These are phyloP conservation scores for Echium plantagineum DNA, from an alignment of 257 asterid genomes.

Conservation along the genomic window DNA sequence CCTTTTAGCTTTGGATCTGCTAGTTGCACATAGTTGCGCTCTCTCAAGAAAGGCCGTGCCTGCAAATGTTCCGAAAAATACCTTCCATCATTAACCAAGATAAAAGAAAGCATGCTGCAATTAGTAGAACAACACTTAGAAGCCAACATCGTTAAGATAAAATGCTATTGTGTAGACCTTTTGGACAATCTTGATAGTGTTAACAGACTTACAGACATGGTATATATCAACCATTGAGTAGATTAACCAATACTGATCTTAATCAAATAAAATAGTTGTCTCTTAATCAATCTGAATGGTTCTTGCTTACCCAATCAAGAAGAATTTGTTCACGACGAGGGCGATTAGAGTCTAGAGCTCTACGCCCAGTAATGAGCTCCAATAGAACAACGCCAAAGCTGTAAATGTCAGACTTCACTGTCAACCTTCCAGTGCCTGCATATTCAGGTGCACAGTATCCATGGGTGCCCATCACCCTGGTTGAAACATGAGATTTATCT, in stretches of 20 bases:
- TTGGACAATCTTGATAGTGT: not conserved
- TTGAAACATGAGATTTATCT: conserved; percentile 34
- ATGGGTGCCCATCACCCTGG: conserved; percentile 42
- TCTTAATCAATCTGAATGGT: too few species aligned
- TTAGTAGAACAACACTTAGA: not conserved
- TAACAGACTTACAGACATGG: not conserved
- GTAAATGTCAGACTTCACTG: conserved; percentile 34
- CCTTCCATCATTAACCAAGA: not conserved
- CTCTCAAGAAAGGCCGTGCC: conserved; percentile 33
- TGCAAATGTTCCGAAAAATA: conserved; percentile 7
- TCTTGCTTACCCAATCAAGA: conserved; percentile 26
- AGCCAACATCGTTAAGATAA: not conserved
- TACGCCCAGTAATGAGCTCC: conserved; percentile 37
- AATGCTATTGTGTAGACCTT: too few species aligned
- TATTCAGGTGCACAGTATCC: conserved; percentile 51
- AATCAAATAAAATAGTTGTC: not conserved
- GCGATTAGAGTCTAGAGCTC: conserved; percentile 18
- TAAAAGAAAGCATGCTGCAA: not conserved
- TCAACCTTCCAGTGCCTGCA: conserved; percentile 31
- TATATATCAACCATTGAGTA: too few species aligned
- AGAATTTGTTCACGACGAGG: conserved; percentile 11
- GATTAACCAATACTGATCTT: too few species aligned
- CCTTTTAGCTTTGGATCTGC: conserved; percentile 28
- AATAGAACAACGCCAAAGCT: conserved; percentile 36
- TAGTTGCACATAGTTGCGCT: conserved; percentile 14